phyloP scores from a whole-genome alignment of 2,329 filamentous ascomycete species.

The Penicillium sp. region DNA sequence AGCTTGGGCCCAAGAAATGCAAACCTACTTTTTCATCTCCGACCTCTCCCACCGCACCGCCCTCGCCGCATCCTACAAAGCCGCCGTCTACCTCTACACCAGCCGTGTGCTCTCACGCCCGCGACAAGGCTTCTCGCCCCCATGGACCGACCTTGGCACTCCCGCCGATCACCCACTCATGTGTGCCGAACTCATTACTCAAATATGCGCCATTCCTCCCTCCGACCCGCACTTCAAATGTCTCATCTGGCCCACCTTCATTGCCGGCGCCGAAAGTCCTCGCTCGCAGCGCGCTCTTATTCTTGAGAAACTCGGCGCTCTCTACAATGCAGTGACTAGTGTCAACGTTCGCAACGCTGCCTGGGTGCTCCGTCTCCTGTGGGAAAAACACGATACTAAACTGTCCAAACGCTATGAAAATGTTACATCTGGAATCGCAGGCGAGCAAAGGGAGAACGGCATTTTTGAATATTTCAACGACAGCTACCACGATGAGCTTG shows the following conservation, averaged over 20 bases:
- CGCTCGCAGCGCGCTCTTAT: slow-evolving; percentile 33
- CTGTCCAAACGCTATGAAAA: slow-evolving; percentile 14
- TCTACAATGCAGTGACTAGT: slow-evolving; percentile 38
- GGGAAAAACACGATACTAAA: slow-evolving; percentile 39
- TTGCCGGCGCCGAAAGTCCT: slow-evolving; percentile 42
- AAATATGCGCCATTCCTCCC: slow-evolving; percentile 36
- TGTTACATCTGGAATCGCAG: neutral
- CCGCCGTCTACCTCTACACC: slow-evolving; percentile 42
- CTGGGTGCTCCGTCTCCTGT: slow-evolving; percentile 42
- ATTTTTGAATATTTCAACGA: slow-evolving; percentile 1
- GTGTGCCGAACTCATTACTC: slow-evolving; percentile 33
- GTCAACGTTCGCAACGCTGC: slow-evolving; percentile 42
- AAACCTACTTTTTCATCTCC: slow-evolving; percentile 45
- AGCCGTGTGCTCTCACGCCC: slow-evolving; percentile 38
- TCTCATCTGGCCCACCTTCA: slow-evolving; percentile 45
- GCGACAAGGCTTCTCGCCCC: slow-evolving; percentile 22
- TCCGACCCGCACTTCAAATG: slow-evolving; percentile 44
- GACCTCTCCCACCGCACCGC: slow-evolving; percentile 49
- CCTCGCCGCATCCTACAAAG: slow-evolving; percentile 44
- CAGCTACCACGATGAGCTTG: slow-evolving; percentile 24
- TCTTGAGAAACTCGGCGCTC: slow-evolving; percentile 31
- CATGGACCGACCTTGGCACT: slow-evolving; percentile 26
- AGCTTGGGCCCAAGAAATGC: slow-evolving; percentile 39
- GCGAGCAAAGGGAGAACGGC: neutral
- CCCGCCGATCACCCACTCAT: slow-evolving; percentile 30